Evolutionary conservation across 164 flowering plant species (phyloP).

Genomic region (Chimonanthus praecox): DNA sequence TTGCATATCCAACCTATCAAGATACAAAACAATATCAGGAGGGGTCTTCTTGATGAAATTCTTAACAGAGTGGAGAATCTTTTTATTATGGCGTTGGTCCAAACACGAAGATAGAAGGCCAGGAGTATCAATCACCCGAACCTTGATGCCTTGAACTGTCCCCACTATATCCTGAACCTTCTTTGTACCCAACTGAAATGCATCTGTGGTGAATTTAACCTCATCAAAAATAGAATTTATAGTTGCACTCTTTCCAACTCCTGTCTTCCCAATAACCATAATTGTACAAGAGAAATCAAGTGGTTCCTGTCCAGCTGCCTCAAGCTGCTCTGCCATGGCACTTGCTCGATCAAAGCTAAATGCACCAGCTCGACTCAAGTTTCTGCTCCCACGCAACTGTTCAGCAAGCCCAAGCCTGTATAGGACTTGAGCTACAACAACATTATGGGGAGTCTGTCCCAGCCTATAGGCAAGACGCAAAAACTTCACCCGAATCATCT

Average conservation of each 20-base stretch:
- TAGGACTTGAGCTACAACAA: constrained; percentile 95
- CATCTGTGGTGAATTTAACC: constrained; percentile 75
- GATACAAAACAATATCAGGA: constrained; percentile 93
- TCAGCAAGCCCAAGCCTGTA: constrained; percentile 95
- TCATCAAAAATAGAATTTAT: constrained; percentile 97
- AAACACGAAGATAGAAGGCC: constrained; percentile 84
- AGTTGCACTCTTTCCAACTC: constrained; percentile 98
- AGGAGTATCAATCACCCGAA: constrained; percentile 93
- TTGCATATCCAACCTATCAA: constrained; percentile 93
- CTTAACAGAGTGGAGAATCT: constrained; percentile 74
- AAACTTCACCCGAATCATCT: constrained; percentile 94
- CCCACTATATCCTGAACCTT: constrained; percentile 97
- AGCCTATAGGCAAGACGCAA: constrained; percentile 95
- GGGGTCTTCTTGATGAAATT: constrained; percentile 76
- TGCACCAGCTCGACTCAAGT: constrained; percentile 75
- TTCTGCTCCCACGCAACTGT: constrained; percentile 79
- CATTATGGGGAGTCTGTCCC: constrained; percentile 99
- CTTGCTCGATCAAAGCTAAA: constrained; percentile 98
- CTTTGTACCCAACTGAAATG: constrained; percentile 76
- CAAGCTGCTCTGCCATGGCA: constrained; percentile 98
- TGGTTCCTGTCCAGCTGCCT: constrained; percentile 81
- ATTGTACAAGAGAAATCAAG: constrained; percentile 95
- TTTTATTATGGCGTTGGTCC: constrained; percentile 81
- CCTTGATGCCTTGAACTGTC: constrained; percentile 88
- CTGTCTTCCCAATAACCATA: constrained; percentile 93